Base-by-base conservation (phyloP, 176 grass and related monocot species). In the Phoenix roebelenii region DNA sequence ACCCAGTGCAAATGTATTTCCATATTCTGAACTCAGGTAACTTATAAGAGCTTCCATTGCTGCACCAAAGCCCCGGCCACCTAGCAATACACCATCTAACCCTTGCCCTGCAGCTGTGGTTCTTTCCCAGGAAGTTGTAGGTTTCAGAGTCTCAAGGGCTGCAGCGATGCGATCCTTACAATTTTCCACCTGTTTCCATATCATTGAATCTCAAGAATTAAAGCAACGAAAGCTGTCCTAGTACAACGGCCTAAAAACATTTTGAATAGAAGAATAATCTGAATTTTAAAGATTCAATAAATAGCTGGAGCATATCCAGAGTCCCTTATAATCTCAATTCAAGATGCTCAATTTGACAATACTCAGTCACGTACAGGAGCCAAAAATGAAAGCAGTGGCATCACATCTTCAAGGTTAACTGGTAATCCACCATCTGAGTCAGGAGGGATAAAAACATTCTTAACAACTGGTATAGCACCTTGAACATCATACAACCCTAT, bases 401-500 rank as follows among this genome's bases (percentile, higher is more conserved):
- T 92, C 49, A 59, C 82, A 74, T 98, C 93, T 89, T 92, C 82
- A 71, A 98, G 88, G 49, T 77, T 60, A 74, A 89, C 67, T 48
- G 66, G 76, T 22, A 83, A 30, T 50, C 67, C 71, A 16, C 73
- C 69, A 58, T 92, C 88, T 57, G 61, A 58, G 73, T 89, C 88
- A 57, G 71, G 73, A 57, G 78, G 84, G 51, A 98, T 81, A 57
- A 98, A 92, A 71, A 89, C 71, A 83, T 98, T 88, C 72, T 98
- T 98, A 24, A 98, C 88, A 0, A 98, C 67, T 55, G 93, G 76
- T 35, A 98, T 78, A 17, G 79, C 84, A 51, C 88, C 93, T 81
- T 98, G 88, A 52, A 98, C 70, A 81, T 98, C 93, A 80, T 98
- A 98, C 53, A 98, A 49, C 15, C 93, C 88, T 64, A 98, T 89